Evolutionary conservation across 2,329 filamentous ascomycete species (phyloP), one percentile per base, ranked within the genome.

Genomic region (Paraphoma sp.): DNA sequence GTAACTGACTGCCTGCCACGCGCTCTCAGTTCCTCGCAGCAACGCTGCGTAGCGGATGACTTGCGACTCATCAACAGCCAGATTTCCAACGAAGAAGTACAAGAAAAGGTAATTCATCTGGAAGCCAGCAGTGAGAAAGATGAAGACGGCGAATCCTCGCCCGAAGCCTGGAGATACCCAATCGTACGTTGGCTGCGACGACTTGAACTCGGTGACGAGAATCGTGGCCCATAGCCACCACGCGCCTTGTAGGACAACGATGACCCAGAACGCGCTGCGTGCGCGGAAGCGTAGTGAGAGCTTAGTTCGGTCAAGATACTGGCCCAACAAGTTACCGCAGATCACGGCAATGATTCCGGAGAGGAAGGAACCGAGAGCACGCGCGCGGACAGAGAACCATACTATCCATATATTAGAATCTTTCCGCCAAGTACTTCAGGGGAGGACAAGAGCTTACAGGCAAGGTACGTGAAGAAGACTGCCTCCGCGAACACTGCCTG

Each of bases 181-280:
- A 71, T 92, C 90, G 63, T 86, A 89, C 0, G 81, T 84, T 0
- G 89, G 88, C 16, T 80, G 76, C 0, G 83, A 84, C 10, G 77
- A 73, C 14, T 80, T 80, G 71, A 86, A 92, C 30, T 84, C 79
- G 0, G 87, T 87, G 0, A 87, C 87, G 2, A 89, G 74, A 2
- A 92, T 76, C 0, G 88, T 89, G 0, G 84, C 85, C 89, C 89
- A 92, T 3, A 86, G 79, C 89, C 89, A 92, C 84, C 87, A 91
- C 0, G 80, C 87, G 0, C 89, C 89, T 64, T 90, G 88, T 0
- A 89, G 65, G 0, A 81, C 76, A 14, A 83, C 78, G 43, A 88
- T 82, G 3, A 78, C 54, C 57, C 76, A 79, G 64, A 90, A 91
- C 0, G 85, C 79, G 3, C 72, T 79, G 3, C 88, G 79, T 1